Percentiles rank a stretch among this genome's conserved stretches.
These are phyloP conservation scores for Lachancea mirantina DNA, from an alignment of 805 yeast species.

Conservation along the genomic window DNA sequence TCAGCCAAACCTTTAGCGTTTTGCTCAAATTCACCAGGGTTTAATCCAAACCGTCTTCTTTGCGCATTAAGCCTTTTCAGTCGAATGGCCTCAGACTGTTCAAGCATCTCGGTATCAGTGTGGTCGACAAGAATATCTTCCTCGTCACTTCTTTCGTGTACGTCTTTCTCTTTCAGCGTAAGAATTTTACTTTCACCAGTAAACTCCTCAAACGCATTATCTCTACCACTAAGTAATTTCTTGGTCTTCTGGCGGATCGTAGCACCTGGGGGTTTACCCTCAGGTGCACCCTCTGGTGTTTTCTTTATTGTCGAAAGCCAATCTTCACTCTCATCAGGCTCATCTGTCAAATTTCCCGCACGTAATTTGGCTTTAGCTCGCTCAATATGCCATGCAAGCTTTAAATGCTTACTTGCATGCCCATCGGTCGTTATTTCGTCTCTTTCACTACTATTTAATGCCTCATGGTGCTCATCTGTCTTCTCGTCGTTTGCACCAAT, in stretches of 20 bases:
- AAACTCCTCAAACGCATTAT: constrained; percentile 33
- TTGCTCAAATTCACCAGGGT: constrained; percentile 16
- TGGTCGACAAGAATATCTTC: constrained; percentile 26
- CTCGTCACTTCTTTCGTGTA: constrained; percentile 23
- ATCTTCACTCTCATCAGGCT: constrained; percentile 10
- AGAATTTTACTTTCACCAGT: constrained; percentile 41
- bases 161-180: constrained; percentile 44
- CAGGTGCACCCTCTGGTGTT: constrained; percentile 2
- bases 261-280: constrained; percentile 5
- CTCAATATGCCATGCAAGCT: constrained; percentile 4
- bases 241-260: constrained; percentile 18
- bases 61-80: constrained; percentile 29
- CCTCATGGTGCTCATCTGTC: too few relatives aligned
- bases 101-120: constrained; percentile 20
- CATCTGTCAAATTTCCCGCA: constrained; percentile 20
- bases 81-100: constrained; percentile 28
- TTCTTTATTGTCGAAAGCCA: constrained; percentile 24
- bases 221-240: constrained; percentile 13
- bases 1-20: constrained; percentile 10
- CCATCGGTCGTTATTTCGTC: not conserved
- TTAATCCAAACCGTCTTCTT: constrained; percentile 25
- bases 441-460: not conserved
- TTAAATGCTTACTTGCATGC: constrained; percentile 1
- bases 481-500: not conserved
- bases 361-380: constrained; percentile 16